Evolutionary conservation across 306 rosid genomes (phyloP).

Genomic region (Quercus dentata): DNA sequence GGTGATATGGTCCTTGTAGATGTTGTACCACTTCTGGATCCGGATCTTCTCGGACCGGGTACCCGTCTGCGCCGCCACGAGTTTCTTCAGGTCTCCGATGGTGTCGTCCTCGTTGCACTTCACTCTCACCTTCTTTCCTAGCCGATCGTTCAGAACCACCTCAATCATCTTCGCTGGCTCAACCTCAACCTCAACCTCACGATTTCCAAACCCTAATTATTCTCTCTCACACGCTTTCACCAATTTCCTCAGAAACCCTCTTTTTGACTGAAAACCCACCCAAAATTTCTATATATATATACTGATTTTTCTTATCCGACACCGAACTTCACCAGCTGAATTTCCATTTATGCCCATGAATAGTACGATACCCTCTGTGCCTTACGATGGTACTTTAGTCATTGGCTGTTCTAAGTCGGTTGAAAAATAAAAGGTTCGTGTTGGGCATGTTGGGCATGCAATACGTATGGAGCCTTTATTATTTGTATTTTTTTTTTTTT

Average conservation of each 20-base stretch:
- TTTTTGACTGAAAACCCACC: too few species aligned
- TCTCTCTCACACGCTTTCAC: background rate
- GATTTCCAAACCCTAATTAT: background rate
- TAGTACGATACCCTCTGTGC: background rate
- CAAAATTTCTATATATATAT: too few species aligned
- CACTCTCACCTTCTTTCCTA: slow-evolving; percentile 93
- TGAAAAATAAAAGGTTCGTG: too few species aligned
- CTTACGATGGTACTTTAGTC: background rate
- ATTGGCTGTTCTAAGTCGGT: background rate
- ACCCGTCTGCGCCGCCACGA: slow-evolving; percentile 95
- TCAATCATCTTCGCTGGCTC: slow-evolving; percentile 69
- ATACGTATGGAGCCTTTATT: too few species aligned
- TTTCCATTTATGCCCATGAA: background rate
- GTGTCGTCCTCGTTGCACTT: slow-evolving; percentile 93
- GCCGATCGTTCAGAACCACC: slow-evolving; percentile 86
- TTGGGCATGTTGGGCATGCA: too few species aligned
- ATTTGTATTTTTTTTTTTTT: too few species aligned
- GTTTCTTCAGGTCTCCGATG: slow-evolving; percentile 89
- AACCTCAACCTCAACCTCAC: too few species aligned
- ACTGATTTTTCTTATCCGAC: background rate
- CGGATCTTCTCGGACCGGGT: slow-evolving; percentile 79
- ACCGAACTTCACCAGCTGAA: background rate
- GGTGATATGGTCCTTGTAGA: slow-evolving; percentile 88
- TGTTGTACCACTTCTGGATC: slow-evolving; percentile 78
- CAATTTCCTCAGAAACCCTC: too few species aligned